Evolutionary conservation across 2,329 filamentous ascomycete species (phyloP), one percentile per base, ranked within the genome.

Genomic region (Helotiales sp.): DNA sequence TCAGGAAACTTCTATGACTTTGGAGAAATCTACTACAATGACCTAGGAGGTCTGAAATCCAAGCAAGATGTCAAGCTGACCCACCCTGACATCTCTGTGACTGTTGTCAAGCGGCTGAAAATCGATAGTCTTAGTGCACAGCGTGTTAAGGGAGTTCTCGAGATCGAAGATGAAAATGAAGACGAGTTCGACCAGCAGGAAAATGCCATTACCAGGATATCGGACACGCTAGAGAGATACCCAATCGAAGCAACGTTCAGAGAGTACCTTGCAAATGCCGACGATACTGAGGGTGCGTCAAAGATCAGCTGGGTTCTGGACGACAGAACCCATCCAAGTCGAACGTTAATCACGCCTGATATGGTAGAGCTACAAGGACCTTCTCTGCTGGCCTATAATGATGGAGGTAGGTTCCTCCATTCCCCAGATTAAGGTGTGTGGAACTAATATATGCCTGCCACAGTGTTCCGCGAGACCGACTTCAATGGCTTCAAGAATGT

Each of bases 191-290:
- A 72, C 13, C 78, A 78, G 69, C 65, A 64, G 8, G 77, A 79
- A 63, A 69, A 74, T 6, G 65, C 73, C 0, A 72, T 67, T 15
- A 76, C 75, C 4, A 71, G 74, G 0, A 79, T 79, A 40, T 61
- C 66, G 6, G 75, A 78, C 63, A 78, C 78, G 7, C 61, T 79
- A 15, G 69, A 70, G 20, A 71, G 77, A 59, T 79, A 79, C 43
- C 68, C 71, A 2, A 63, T 77, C 13, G 69, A 74, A 28, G 70
- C 71, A 11, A 79, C 77, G 0, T 79, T 79, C 55, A 75, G 72
- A 34, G 78, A 79, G 61, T 79, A 78, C 61, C 69, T 79, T 8
- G 77, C 78, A 26, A 79, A 79, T 69, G 77, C 78, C 0, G 77
- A 79, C 59, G 78, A 79, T 66, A 57, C 71, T 20, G 50, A 68